Evolutionary conservation across 805 yeast species (phyloP).

Genomic region (Sugiyamaella americana): DNA sequence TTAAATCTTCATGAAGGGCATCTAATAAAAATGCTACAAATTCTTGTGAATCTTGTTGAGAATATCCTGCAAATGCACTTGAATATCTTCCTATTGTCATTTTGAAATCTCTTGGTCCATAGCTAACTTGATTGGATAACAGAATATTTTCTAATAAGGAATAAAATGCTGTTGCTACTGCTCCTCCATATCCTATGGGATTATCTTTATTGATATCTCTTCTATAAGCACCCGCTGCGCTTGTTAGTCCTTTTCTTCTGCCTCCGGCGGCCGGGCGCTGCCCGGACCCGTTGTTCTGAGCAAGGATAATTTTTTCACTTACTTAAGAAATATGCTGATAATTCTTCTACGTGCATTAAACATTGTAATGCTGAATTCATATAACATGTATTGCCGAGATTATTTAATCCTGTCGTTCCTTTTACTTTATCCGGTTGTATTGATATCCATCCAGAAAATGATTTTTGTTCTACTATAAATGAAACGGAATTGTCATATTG

Average conservation of each 20-base stretch:
- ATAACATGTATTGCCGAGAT: constrained; percentile 87
- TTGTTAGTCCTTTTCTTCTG: constrained; percentile 35
- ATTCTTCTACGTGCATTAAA: constrained; percentile 73
- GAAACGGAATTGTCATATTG: background rate
- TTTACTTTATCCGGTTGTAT: constrained; percentile 4
- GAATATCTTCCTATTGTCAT: constrained; percentile 61
- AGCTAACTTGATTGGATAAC: constrained; percentile 27
- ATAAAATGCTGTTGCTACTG: constrained; percentile 63
- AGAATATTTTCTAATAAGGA: constrained; percentile 57
- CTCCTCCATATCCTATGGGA: constrained; percentile 74
- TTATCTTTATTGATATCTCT: constrained; percentile 67
- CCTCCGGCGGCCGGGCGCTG: too few relatives aligned
- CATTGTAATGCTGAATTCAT: constrained; percentile 91
- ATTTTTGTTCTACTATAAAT: constrained; percentile 15
- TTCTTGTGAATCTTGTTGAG: constrained; percentile 84
- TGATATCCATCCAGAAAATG: constrained; percentile 16
- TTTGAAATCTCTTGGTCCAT: constrained; percentile 73
- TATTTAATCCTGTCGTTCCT: constrained; percentile 59
- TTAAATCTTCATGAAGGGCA: constrained; percentile 77
- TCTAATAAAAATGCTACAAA: constrained; percentile 71
- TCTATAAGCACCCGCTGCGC: constrained; percentile 57
- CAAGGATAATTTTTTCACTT: background rate
- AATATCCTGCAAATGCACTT: constrained; percentile 53
- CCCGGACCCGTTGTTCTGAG: too few relatives aligned
- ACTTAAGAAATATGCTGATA: constrained; percentile 62